Conservation (phyloP, 805 yeast species). For the Phaffomyces opuntiae region DNA sequence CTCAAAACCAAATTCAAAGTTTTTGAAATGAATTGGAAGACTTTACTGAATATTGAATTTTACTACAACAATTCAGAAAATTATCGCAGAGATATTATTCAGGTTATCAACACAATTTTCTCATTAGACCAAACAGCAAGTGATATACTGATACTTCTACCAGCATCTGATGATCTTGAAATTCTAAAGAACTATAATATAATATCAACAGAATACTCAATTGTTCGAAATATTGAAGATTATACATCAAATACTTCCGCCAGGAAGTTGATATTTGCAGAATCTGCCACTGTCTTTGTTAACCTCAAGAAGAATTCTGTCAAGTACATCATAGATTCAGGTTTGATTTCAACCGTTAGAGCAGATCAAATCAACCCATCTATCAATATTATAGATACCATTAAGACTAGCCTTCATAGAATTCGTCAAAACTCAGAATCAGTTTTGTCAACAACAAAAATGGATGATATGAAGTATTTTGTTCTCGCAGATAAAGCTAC, state of each 20-base stretch:
- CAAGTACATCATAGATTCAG: constrained; percentile 5
- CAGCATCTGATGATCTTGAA: background rate
- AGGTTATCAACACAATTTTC: constrained; percentile 20
- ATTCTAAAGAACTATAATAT: background rate
- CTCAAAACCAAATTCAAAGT: background rate
- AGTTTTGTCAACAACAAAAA: background rate
- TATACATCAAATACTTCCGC: background rate
- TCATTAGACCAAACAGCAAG: background rate
- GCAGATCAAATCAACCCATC: constrained; percentile 2
- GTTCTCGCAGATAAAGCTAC: constrained; percentile 1
- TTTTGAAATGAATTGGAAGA: background rate
- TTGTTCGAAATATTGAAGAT: constrained; percentile 2
- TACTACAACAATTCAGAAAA: constrained; percentile 92
- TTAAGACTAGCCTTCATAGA: background rate
- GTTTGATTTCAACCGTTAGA: background rate
- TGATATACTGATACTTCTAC: constrained; percentile 1
- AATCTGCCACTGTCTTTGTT: background rate
- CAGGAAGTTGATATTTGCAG: constrained; percentile 1
- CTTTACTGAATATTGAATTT: constrained; percentile 81
- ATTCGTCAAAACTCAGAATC: background rate
- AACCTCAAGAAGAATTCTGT: background rate
- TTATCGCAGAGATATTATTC: constrained; percentile 88
- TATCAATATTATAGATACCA: background rate
- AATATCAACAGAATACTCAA: background rate
- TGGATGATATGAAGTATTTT: background rate